These are phyloP conservation scores for Angophora floribunda DNA, from an alignment of 345 rosid genomes.

Conservation along the genomic window DNA sequence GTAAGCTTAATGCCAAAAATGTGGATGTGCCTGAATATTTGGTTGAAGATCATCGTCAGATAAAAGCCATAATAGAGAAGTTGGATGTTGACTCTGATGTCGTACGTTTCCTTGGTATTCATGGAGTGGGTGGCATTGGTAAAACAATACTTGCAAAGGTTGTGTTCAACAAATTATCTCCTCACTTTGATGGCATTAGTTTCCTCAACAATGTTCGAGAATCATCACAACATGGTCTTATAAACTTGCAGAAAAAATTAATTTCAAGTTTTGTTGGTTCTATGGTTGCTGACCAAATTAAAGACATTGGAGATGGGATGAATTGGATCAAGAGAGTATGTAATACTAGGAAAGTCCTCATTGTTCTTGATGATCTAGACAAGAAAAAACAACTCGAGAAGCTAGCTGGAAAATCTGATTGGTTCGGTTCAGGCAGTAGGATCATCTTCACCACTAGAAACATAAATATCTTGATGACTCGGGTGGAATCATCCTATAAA, in stretches of 20 bases:
- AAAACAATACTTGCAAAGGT: neutral
- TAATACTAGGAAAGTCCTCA: neutral
- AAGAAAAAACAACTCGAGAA: neutral
- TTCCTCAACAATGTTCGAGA: constrained; percentile 15
- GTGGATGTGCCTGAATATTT: neutral
- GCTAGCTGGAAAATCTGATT: neutral
- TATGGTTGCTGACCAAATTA: neutral
- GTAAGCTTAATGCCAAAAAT: neutral
- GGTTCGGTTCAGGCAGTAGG: neutral
- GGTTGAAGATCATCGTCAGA: neutral
- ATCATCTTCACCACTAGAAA: neutral
- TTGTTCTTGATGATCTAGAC: neutral
- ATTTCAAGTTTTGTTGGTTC: neutral
- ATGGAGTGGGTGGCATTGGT: neutral
- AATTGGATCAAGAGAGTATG: neutral
- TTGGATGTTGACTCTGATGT: neutral
- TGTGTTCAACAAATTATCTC: neutral
- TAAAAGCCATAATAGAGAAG: neutral
- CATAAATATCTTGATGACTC: neutral
- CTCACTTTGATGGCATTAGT: neutral
- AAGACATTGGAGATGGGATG: neutral
- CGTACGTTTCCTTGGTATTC: neutral
- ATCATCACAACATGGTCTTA: neutral
- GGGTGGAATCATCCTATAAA: neutral
- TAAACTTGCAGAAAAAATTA: neutral